Evolutionary conservation across 2,329 filamentous ascomycete species (phyloP).

Genomic region (Helicocarpus griseus): DNA sequence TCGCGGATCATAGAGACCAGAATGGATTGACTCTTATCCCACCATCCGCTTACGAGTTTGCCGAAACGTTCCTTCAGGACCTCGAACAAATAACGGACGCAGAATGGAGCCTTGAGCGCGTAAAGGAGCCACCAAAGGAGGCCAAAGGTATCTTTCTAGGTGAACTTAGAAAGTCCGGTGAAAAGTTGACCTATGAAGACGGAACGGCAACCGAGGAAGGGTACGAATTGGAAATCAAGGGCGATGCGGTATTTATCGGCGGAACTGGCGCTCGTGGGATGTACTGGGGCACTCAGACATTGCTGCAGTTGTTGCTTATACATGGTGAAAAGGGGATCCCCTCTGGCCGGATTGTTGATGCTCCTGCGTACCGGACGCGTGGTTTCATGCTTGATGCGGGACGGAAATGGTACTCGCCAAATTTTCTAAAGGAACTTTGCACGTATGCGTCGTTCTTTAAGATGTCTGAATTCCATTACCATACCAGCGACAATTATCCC

Average conservation of each 20-base stretch:
- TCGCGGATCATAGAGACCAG: conserved; percentile 33
- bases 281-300: conserved; percentile 50
- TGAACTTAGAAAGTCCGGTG: conserved; percentile 18
- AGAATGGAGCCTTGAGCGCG: conserved; percentile 33
- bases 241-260: conserved; percentile 33
- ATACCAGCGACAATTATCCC: conserved; percentile 50
- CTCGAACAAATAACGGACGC: conserved; percentile 32
- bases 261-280: conserved; percentile 47
- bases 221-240: conserved; percentile 36
- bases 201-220: conserved; percentile 41
- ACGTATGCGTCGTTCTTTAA: conserved; percentile 54
- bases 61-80: conserved; percentile 38
- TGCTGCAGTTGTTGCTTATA: conserved; percentile 43
- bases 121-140: conserved; percentile 25
- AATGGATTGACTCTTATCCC: conserved; percentile 44
- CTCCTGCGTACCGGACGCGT: conserved; percentile 42
- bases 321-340: conserved; percentile 28
- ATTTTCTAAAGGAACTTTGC: conserved; percentile 49
- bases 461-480: conserved; percentile 49
- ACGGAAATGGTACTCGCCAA: conserved; percentile 47
- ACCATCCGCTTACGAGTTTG: conserved; percentile 42
- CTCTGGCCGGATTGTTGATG: conserved; percentile 38
- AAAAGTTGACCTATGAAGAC: conserved; percentile 38
- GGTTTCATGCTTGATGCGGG: conserved; percentile 46
- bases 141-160: conserved; percentile 37